Evolutionary conservation across 805 yeast species (phyloP).

Genomic region (Lachancea mirantina): DNA sequence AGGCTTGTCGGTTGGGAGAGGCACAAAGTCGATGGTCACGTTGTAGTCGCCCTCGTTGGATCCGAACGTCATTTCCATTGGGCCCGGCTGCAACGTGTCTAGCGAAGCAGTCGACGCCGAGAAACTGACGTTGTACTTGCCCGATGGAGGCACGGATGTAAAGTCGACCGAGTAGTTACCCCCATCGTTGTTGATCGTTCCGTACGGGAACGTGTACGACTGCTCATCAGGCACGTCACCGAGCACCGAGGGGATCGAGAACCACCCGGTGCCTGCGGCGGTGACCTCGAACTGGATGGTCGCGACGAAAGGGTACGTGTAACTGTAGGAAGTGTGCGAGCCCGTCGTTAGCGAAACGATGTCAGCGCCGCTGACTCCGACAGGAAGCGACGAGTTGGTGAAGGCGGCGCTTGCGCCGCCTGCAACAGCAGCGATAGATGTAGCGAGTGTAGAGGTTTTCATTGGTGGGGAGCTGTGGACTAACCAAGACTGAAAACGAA

Average conservation of each 20-base stretch:
- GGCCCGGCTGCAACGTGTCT: conserved; percentile 3
- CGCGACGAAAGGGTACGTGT: not conserved
- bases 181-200: not conserved
- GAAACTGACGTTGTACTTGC: conserved; percentile 6
- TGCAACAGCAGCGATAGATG: no score
- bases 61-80: conserved; percentile 4
- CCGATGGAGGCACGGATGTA: conserved; percentile 7
- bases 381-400: not conserved
- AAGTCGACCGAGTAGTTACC: conserved; percentile 9
- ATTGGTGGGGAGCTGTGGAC: no score
- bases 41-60: conserved; percentile 8
- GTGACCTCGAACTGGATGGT: not conserved
- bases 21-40: conserved; percentile 6
- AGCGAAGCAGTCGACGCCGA: conserved; percentile 2
- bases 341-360: conserved; percentile 1
- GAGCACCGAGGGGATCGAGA: not conserved
- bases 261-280: not conserved
- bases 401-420: not conserved
- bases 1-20: conserved; percentile 5
- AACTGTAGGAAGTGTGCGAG: conserved; percentile 1
- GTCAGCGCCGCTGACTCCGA: not conserved
- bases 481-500: no score
- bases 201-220: not conserved
- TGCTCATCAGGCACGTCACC: not conserved
- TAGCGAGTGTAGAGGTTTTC: no score